Base-by-base conservation (phyloP, 1,284 basidiomycete genomes). In the Tetrapyrgos nigripes region DNA sequence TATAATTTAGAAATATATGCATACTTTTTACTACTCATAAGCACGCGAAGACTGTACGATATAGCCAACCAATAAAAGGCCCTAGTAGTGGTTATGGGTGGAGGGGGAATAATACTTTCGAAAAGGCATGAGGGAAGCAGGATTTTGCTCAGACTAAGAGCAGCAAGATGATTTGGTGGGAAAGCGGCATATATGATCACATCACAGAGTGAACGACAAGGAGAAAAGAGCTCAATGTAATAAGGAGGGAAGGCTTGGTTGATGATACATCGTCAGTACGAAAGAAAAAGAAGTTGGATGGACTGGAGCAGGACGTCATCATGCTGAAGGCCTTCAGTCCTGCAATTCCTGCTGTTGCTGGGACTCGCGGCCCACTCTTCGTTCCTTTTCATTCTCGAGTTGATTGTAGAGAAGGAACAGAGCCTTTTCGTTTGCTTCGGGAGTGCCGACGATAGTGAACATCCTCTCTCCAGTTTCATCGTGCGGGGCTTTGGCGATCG, bases 401-500 rank as follows among this genome's bases (percentile, higher is more conserved):
- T 97, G 95, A 71, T 97, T 97, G 82, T 99, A 99, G 61, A 99
- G 85, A 64, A 99, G 80, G 84, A 97, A 98, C 56, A 99, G 81
- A 2, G 97, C 97, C 79, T 96, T 96, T 79, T 97, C 96, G 72
- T 96, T 96, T 64, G 94, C 92, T 78, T 98, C 96, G 52, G 95
- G 92, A 4, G 96, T 96, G 59, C 97, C 97, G 61, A 98, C 87
- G 72, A 99, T 98, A 60, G 97, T 98, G 79, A 99, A 99, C 96
- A 99, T 98, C 67, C 97, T 86, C 80, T 99, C 97, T 67, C 97
- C 97, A 52, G 95, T 96, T 71, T 98, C 97, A 71, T 98, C 97
- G 71, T 99, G 97, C 23, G 97, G 95, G 52, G 94, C 92, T 80
- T 99, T 99, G 68, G 97, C 97, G 68, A 99, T 99, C 59, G 92